Base-by-base conservation (phyloP, 1,284 basidiomycete genomes). In the Ceratobasidium sp. region DNA sequence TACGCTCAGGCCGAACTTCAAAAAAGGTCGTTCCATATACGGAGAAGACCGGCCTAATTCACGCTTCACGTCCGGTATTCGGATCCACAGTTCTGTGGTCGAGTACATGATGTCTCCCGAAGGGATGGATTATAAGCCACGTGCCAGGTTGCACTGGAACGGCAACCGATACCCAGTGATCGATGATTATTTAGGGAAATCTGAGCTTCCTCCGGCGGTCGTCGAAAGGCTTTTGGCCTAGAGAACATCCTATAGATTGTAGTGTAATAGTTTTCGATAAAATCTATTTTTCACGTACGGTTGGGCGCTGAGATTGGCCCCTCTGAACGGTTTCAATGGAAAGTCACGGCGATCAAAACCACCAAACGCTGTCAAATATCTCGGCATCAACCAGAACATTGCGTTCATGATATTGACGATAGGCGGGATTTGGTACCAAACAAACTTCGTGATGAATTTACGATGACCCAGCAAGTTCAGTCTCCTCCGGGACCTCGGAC, bases 51-150 rank as follows among this genome's bases (percentile, higher is more conserved):
- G 34, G 34, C 8, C 8, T 34, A 34, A 34, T 29, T 16, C 39
- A 22, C 11, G 61, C 39, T 19, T 46, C 39, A 5, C 43, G 49
- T 49, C 62, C 43, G 34, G 34, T 24, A 65, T 65, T 29, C 49
- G 29, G 14, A 13, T 65, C n/a, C 62, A 65, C 27, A 65, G 46
- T 14, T 65, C 62, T 6, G 62, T 65, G 14, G 43, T 65, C 2
- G 22, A 49, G 3, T 37, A 65, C 37, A 24, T 63, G 22, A 39
- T 24, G n/a, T 63, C 61, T 8, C 34, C 22, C 6, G 19, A 13
- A 27, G 39, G 22, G 7, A 49, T 48, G 27, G 7, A 27, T 3
- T 65, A 65, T 22, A 19, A 49, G n/a, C 62, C 62, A 13, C 62
- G 62, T 48, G 62, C 62, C 5, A 48, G 9, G 6, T 49, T 41